Evolutionary conservation across 257 asterid genomes (phyloP).

Genomic region (Gardenia jasminoides): DNA sequence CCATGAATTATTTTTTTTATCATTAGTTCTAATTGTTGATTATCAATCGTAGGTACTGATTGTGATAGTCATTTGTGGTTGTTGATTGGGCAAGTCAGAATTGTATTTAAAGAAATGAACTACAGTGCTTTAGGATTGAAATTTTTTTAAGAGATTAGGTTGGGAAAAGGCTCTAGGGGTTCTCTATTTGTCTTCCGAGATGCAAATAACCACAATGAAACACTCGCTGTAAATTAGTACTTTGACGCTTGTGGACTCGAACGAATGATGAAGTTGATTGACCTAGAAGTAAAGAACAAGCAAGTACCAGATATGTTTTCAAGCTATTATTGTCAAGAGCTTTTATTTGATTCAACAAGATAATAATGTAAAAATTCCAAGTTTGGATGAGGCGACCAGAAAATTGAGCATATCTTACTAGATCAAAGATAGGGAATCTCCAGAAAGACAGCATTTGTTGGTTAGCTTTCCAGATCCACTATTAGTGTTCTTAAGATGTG

Average conservation of each 20-base stretch:
- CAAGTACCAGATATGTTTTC: neutral
- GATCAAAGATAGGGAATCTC: too few relatives aligned
- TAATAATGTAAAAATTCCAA: neutral
- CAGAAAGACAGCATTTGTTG: neutral
- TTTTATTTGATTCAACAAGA: neutral
- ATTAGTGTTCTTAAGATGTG: neutral
- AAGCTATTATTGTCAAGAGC: neutral
- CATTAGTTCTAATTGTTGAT: too few relatives aligned
- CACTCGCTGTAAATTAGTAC: neutral
- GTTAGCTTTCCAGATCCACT: neutral
- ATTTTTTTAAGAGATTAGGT: too few relatives aligned
- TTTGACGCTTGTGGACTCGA: neutral
- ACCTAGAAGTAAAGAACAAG: neutral
- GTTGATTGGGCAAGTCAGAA: too few relatives aligned
- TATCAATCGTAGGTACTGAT: too few relatives aligned
- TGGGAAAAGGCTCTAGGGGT: conserved; percentile 90
- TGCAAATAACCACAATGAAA: conserved; percentile 18
- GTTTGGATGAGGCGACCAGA: too few relatives aligned
- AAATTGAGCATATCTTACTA: too few relatives aligned
- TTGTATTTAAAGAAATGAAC: too few relatives aligned
- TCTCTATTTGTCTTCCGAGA: conserved; percentile 75
- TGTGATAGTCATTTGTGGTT: too few relatives aligned
- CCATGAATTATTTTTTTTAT: too few relatives aligned
- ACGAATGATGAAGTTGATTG: neutral
- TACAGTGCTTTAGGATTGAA: too few relatives aligned